Evolutionary conservation across 1,139 yeast species (phyloP), one percentile per base, ranked within the genome.

Genomic region (Geotrichum reessii): DNA sequence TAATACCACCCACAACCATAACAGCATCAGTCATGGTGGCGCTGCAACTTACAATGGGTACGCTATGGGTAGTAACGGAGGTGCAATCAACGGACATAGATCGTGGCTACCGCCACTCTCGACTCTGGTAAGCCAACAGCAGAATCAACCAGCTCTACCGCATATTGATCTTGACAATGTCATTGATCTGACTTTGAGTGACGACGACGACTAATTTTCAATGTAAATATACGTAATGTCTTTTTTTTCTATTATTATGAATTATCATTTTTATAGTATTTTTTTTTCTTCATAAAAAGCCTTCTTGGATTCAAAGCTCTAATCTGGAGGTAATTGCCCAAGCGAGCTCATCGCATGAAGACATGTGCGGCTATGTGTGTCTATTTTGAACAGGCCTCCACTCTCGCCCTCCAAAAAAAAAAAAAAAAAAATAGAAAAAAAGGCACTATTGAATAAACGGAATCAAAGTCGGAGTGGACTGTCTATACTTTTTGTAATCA

Each of bases 401-500:
- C 11, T 11, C 37, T 12, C 37, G n/a, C 37, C 11, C 11, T 31
- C 12, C n/a, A n/a, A n/a, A n/a, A n/a, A 28, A 40, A n/a, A 19
- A 40, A 40, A 40, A n/a, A 44, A n/a, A 44, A n/a, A 9, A 9
- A 4, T 44, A 2, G 24, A 8, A 44, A 12, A 8, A 3, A 7
- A 12, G 3, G 12, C 24, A 44, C 63, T 65, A 77, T 21, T 63
- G 53, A 42, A 85, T 77, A 63, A 85, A 84, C 0, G 96, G 96
- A 46, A 91, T 85, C 55, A 84, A 78, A 0, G 84, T 80, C 1
- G 78, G 74, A 0, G 85, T 83, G 1, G 63, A 64, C n/a, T 67
- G 61, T 62, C 74, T 78, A 70, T 90, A 93, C 0, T 70, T 65
- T 0, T 65, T 61, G 69, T 93, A 93, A 5, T 81, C 81, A 0